A percentile compares a stretch with the other conserved stretches of the same genome.
Conservation (phyloP, 2,329 filamentous ascomycete species). For the Nothomitra cinnamomea region DNA sequence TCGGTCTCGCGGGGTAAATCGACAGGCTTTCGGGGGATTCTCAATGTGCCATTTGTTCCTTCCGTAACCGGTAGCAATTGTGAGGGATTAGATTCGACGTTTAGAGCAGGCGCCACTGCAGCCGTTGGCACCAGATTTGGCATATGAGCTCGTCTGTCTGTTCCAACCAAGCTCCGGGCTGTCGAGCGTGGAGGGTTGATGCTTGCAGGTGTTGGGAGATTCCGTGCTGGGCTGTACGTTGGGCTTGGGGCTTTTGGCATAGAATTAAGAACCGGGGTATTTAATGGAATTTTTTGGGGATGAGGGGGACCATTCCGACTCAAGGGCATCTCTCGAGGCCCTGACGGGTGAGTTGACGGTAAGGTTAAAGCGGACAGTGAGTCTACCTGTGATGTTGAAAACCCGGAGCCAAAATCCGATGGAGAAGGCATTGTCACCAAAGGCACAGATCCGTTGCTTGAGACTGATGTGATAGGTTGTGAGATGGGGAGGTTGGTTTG, state of each 20-base stretch:
- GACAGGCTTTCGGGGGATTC: constrained; percentile 17
- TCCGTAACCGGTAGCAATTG: constrained; percentile 24
- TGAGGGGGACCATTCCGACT: constrained; percentile 17
- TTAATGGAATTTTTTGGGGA: constrained; percentile 30
- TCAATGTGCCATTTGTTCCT: constrained; percentile 16
- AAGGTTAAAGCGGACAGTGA: not conserved
- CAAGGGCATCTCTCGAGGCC: constrained; percentile 37
- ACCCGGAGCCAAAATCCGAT: not conserved
- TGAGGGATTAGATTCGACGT: not conserved
- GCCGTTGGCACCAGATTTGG: not conserved
- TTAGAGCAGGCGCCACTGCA: not conserved
- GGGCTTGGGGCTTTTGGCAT: constrained; percentile 57
- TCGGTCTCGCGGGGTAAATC: constrained; percentile 37
- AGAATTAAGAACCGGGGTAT: constrained; percentile 33
- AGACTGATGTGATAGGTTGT: not conserved
- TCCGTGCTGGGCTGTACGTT: constrained; percentile 62
- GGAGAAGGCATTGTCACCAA: not conserved
- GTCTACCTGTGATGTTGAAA: not conserved
- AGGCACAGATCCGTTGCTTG: not conserved
- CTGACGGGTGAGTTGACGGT: constrained; percentile 19
- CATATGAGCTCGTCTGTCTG: constrained; percentile 17
- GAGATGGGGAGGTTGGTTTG: not conserved
- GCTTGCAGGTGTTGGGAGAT: constrained; percentile 47
- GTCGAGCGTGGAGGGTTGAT: constrained; percentile 49
- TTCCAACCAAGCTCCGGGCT: constrained; percentile 43